These are phyloP conservation scores for Cadophora sp. DNA, from an alignment of 2,329 filamentous ascomycete species.

Conservation along the genomic window DNA sequence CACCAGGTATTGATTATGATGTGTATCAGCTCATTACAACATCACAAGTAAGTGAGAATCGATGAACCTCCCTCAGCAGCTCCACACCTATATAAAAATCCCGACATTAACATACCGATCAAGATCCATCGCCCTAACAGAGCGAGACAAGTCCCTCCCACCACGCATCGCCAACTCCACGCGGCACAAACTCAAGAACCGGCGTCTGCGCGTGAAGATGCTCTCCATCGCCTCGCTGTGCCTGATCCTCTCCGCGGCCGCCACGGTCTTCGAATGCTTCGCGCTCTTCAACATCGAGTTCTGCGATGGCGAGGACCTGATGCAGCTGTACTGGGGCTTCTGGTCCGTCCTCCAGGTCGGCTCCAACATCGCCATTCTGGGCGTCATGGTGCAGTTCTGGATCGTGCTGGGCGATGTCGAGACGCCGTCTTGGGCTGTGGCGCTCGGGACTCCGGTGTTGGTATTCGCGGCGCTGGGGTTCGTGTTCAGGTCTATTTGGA, in stretches of 20 bases:
- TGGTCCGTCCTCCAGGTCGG: conserved; percentile 67
- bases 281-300: conserved; percentile 51
- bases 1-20: conserved; percentile 50
- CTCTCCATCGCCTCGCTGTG: conserved; percentile 54
- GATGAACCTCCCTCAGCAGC: background rate
- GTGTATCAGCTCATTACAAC: conserved; percentile 50
- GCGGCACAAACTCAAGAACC: conserved; percentile 35
- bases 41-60: conserved; percentile 37
- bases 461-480: conserved; percentile 54
- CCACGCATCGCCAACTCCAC: conserved; percentile 34
- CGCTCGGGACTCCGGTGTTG: conserved; percentile 64
- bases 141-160: conserved; percentile 27
- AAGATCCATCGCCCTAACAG: conserved; percentile 35
- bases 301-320: conserved; percentile 66
- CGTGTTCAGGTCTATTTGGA: conserved; percentile 47
- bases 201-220: conserved; percentile 41
- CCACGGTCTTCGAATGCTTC: conserved; percentile 62
- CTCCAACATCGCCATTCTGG: conserved; percentile 63
- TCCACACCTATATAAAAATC: background rate
- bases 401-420: conserved; percentile 57
- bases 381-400: conserved; percentile 60
- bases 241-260: conserved; percentile 52
- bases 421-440: conserved; percentile 66
- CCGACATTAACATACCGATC: background rate
- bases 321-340: conserved; percentile 65